These are phyloP conservation scores for Cercospora zeina DNA, from an alignment of 2,329 filamentous ascomycete species.

Conservation along the genomic window DNA sequence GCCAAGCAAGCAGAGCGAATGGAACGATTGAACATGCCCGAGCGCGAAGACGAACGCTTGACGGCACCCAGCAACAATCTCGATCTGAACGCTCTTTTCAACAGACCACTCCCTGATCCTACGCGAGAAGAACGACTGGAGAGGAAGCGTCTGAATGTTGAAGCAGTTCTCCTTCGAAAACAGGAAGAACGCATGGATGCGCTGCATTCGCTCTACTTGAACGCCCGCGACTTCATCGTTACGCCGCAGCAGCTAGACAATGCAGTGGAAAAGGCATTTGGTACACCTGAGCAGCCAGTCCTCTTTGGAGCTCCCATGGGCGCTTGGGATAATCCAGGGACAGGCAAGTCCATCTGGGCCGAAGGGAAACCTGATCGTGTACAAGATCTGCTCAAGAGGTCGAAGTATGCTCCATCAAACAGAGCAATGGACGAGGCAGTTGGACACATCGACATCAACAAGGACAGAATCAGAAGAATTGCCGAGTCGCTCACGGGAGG, in stretches of 20 bases:
- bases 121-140: conserved; percentile 58
- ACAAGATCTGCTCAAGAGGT: conserved; percentile 48
- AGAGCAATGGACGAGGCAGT: conserved; percentile 41
- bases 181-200: conserved; percentile 55
- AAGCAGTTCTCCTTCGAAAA: conserved; percentile 27
- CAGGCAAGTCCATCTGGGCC: conserved; percentile 53
- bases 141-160: conserved; percentile 37
- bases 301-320: conserved; percentile 42
- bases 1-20: conserved; percentile 54
- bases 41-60: conserved; percentile 73
- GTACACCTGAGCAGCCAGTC: conserved; percentile 53
- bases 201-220: conserved; percentile 85
- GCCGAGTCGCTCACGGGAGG: conserved; percentile 68
- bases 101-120: conserved; percentile 58
- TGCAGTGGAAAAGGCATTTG: conserved; percentile 75
- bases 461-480: conserved; percentile 62
- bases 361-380: conserved; percentile 50
- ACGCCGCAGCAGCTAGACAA: conserved; percentile 73
- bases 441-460: conserved; percentile 48
- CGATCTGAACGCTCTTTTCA: conserved; percentile 38
- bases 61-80: conserved; percentile 65
- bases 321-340: conserved; percentile 14
- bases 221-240: conserved; percentile 83
- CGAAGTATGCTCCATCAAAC: conserved; percentile 38
- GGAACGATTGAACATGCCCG: conserved; percentile 61